Evolutionary conservation across 352 stramenopile species (phyloP).

Genomic region (Poterioochromonas sp.): DNA sequence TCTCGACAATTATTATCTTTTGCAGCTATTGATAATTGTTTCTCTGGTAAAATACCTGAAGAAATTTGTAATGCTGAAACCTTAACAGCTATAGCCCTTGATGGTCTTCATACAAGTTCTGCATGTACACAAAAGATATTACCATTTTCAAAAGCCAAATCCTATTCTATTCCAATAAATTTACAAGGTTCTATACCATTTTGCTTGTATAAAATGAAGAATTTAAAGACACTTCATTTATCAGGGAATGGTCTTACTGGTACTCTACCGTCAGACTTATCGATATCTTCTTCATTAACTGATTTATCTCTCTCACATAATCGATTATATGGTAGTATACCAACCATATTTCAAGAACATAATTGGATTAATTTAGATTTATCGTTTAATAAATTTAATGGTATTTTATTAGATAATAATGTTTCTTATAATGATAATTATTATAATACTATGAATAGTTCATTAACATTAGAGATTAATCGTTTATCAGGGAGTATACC

Average conservation of each 20-base stretch:
- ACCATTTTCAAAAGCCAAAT: neutral
- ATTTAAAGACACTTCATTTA: neutral
- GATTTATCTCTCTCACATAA: slow-evolving; percentile 12
- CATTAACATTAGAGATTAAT: neutral
- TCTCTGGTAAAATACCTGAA: neutral
- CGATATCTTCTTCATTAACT: neutral
- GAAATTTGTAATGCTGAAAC: neutral
- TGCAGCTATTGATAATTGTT: neutral
- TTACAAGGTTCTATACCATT: neutral
- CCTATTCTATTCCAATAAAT: neutral
- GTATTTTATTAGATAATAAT: neutral
- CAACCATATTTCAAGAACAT: neutral
- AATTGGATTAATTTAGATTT: neutral
- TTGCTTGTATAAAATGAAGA: neutral
- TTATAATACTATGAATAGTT: neutral
- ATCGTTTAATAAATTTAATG: neutral
- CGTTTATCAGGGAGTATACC: neutral
- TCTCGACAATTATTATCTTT: neutral
- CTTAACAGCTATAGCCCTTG: neutral
- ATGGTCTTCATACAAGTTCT: neutral
- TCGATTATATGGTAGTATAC: neutral
- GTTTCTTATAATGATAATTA: neutral
- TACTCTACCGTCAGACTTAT: neutral
- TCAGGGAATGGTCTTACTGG: neutral
- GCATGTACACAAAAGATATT: neutral